Base-by-base conservation (phyloP, 2,329 filamentous ascomycete species). In the Fusarium sacchari region DNA sequence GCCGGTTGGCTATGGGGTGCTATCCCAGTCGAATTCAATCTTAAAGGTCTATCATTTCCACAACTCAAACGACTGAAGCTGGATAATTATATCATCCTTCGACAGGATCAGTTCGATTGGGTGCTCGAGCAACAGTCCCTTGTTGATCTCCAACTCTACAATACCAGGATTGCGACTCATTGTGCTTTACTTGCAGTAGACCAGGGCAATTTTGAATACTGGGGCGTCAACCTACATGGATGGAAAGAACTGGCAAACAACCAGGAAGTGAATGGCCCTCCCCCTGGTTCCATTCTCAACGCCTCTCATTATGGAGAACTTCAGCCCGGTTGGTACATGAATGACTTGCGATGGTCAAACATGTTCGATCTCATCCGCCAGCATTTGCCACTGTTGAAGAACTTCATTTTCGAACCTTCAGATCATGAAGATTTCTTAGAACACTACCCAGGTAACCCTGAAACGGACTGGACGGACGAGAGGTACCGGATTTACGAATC, bases 41-140 rank as follows among this genome's bases (percentile, higher is more conserved):
- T 64, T 6, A 30, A 50, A 1, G 70, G 69, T 6, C 64, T 80
- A 1, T 18, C 39, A 1, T 79, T 79, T 14, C 75, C 76, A 2
- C 20, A 39, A 2, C 56, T 80, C 8, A 71, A 67, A 24, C 67
- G 50, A 1, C 44, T 80, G 18, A 69, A 43, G 0, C 52, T 80
- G 24, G 59, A 49, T 1, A 3, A 66, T 0, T 77, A 65, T 17
- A 39, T 64, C 1, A 73, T 79, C 37, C 42, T 72, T 0, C 73
- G 72, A 7, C 24, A 75, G 20, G 67, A 78, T 12, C 76, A 80
- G 2, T 71, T 78, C 18, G 73, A 77, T 11, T 80, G 77, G 79
- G 69, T 79, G 0, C 59, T 78, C 4, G 15, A 52, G 0, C 72
- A 75, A 12, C 28, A 46, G 7, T 60, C 74, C 2, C 60, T 79